Evolutionary conservation across 345 rosid genomes (phyloP).

Genomic region (Reutealis trisperma): DNA sequence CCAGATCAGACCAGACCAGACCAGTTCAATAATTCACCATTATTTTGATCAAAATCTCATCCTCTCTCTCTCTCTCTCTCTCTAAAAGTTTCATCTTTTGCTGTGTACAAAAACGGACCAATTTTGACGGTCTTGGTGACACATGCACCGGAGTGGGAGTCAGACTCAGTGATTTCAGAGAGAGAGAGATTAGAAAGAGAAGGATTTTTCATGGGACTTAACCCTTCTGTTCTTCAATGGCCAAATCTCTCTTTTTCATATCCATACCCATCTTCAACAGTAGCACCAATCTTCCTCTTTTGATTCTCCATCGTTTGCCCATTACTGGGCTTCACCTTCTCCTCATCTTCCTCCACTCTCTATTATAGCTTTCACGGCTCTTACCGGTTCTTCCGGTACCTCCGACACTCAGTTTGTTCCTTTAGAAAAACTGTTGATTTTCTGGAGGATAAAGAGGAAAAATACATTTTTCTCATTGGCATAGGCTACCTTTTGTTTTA

Average conservation of each 20-base stretch:
- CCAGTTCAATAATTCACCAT: too few relatives aligned
- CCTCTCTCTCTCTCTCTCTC: not conserved
- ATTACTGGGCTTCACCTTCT: slow-evolving; percentile 66
- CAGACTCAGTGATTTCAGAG: not conserved
- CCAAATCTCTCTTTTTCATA: slow-evolving; percentile 4
- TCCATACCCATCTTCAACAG: not conserved
- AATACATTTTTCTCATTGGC: not conserved
- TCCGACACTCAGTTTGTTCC: not conserved
- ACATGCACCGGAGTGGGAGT: not conserved
- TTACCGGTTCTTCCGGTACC: slow-evolving; percentile 24
- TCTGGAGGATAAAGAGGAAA: not conserved
- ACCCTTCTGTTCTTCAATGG: slow-evolving; percentile 22
- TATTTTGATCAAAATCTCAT: not conserved
- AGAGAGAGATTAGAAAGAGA: not conserved
- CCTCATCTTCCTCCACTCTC: slow-evolving; percentile 80
- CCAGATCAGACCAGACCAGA: too few relatives aligned
- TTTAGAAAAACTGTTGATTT: not conserved
- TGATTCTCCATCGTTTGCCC: slow-evolving; percentile 50
- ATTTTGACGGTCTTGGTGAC: not conserved
- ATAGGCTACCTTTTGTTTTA: not conserved
- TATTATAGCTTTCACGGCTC: slow-evolving; percentile 51
- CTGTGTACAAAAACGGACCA: not conserved
- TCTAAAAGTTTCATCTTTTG: not conserved
- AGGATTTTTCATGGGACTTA: slow-evolving; percentile 19
- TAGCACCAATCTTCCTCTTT: slow-evolving; percentile 16